Conservation (phyloP, 805 yeast genomes). For the Grigorovia yakushimaensis region DNA sequence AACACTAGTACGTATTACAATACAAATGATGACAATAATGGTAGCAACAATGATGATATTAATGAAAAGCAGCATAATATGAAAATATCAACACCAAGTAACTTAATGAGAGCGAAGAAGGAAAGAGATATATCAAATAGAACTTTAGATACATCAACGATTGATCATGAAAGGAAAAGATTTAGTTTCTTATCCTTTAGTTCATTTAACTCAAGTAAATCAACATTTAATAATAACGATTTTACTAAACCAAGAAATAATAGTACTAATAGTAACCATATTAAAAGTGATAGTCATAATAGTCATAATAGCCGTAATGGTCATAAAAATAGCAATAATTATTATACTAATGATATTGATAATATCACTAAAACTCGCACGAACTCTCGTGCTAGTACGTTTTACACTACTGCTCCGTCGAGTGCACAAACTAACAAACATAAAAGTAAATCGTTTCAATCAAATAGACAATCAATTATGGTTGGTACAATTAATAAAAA, state of each 20-base stretch:
- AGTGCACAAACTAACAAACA: not conserved
- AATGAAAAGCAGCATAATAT: not conserved
- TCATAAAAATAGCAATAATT: too few species aligned
- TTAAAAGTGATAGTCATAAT: not conserved
- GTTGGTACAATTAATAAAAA: not conserved
- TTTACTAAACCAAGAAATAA: not conserved
- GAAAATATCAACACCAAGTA: not conserved
- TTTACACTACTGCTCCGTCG: slow-evolving; percentile 1
- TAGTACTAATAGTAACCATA: not conserved
- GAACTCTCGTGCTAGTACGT: not conserved
- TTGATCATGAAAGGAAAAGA: slow-evolving; percentile 4
- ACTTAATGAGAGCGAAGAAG: not conserved
- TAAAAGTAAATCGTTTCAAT: not conserved
- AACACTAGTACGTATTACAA: not conserved
- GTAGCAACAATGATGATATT: not conserved
- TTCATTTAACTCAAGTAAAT: slow-evolving; percentile 5
- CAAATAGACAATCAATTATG: not conserved
- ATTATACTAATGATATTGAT: too few species aligned
- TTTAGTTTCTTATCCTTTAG: slow-evolving; percentile 12
- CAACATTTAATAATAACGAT: not conserved
- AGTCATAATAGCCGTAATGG: not conserved
- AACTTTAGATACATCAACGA: not conserved
- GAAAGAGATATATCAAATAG: not conserved
- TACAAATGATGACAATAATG: not conserved
- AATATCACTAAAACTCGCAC: not conserved